Percentiles rank a stretch among this genome's conserved stretches.
Conservation (phyloP, 345 rosid species). For the Acer yangbiense region DNA sequence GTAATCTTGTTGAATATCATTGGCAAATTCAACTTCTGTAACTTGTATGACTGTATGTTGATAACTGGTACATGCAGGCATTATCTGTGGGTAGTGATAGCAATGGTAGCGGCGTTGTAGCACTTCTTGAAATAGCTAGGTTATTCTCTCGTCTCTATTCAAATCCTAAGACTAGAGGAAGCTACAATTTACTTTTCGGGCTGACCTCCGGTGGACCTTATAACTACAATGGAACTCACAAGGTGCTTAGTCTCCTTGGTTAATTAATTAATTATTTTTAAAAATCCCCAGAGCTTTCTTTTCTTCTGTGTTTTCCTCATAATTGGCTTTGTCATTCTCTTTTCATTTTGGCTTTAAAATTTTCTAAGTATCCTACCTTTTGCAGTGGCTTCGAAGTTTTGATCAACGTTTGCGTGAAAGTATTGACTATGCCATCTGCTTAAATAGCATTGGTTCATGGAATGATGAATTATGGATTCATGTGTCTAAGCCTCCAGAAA, state of each 20-base stretch:
- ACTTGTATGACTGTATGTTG: conserved; percentile 8
- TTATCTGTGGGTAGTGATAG: conserved; percentile 94
- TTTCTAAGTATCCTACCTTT: conserved; percentile 25
- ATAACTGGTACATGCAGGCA: conserved; percentile 57
- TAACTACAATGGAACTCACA: conserved; percentile 94
- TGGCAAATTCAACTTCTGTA: background rate
- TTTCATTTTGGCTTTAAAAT: background rate
- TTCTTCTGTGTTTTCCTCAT: conserved; percentile 4
- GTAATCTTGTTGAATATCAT: conserved; percentile 31
- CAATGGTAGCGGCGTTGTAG: conserved; percentile 95
- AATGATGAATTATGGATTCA: conserved; percentile 69
- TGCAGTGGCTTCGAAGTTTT: conserved; percentile 96
- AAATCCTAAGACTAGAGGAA: conserved; percentile 93
- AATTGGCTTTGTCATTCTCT: conserved; percentile 11
- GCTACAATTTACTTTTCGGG: conserved; percentile 92
- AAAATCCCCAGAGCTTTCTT: conserved; percentile 3
- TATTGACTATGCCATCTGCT: conserved; percentile 96
- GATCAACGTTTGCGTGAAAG: conserved; percentile 97
- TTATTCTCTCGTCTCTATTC: conserved; percentile 88
- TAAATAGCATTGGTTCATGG: conserved; percentile 93
- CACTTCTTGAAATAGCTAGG: conserved; percentile 96
- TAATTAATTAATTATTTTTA: conserved; percentile 11
- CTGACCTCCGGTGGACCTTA: conserved; percentile 96
- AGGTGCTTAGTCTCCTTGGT: conserved; percentile 51
- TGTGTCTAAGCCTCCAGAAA: conserved; percentile 96